Percentiles rank a stretch among this genome's conserved stretches.
Evolutionary conservation across 306 rosid genomes (phyloP).

Genomic region (Lathyrus tuberosus): DNA sequence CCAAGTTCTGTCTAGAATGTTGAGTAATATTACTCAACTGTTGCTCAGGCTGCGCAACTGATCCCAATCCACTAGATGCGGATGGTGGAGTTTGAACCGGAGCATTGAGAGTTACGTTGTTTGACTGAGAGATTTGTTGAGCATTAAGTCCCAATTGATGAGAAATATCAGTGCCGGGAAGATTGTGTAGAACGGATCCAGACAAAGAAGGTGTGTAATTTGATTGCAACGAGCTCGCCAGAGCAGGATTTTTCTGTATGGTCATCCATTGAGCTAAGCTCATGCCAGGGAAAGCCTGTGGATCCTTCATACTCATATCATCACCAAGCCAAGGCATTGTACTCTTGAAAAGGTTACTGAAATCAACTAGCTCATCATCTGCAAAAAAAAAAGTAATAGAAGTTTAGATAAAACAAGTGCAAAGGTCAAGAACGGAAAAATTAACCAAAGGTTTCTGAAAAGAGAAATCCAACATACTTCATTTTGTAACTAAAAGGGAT

Average conservation of each 20-base stretch:
- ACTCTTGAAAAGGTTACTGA: slow-evolving; percentile 72
- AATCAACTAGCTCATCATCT: slow-evolving; percentile 79
- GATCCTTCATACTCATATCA: slow-evolving; percentile 78
- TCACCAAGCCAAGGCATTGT: slow-evolving; percentile 92
- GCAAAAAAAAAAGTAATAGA: slow-evolving; percentile 14
- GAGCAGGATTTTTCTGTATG: slow-evolving; percentile 80
- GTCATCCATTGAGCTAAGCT: slow-evolving; percentile 99
- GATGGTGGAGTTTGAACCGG: slow-evolving; percentile 68
- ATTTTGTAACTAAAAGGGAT: no score
- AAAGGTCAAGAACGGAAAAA: slow-evolving; percentile 20
- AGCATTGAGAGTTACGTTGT: slow-evolving; percentile 58
- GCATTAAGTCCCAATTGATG: slow-evolving; percentile 69
- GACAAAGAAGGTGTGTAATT: slow-evolving; percentile 67
- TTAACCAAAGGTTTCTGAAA: background rate
- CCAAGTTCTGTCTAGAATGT: slow-evolving; percentile 58
- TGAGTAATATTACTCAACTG: slow-evolving; percentile 25
- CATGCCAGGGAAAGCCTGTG: slow-evolving; percentile 75
- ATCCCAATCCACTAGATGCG: slow-evolving; percentile 52
- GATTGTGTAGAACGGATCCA: slow-evolving; percentile 69
- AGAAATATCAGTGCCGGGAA: slow-evolving; percentile 69
- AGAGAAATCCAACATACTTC: background rate
- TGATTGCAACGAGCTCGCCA: slow-evolving; percentile 68
- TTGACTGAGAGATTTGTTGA: slow-evolving; percentile 69
- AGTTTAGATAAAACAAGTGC: background rate
- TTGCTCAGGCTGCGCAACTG: slow-evolving; percentile 59